Evolutionary conservation across 179 eudicot genomes (phyloP).

Genomic region (Pouteria campechiana): DNA sequence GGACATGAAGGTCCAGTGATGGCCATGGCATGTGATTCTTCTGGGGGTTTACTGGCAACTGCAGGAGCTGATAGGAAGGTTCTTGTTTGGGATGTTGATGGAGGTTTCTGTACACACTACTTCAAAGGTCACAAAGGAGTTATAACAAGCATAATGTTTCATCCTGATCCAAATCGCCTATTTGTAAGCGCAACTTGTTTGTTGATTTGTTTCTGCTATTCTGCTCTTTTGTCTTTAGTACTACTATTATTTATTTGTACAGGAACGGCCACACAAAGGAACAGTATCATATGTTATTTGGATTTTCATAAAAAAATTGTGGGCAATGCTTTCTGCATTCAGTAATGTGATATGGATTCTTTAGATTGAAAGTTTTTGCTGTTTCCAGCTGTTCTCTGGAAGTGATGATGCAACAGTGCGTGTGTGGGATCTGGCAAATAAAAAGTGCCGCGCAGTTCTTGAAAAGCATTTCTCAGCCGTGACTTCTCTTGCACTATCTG

Average conservation of each 20-base stretch:
- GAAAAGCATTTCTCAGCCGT: conserved; percentile 84
- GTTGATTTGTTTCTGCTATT: not conserved
- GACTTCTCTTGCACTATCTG: conserved; percentile 68
- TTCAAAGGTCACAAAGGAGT: conserved; percentile 90
- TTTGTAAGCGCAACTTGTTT: conserved; percentile 36
- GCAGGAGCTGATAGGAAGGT: conserved; percentile 93
- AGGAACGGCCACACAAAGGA: no score
- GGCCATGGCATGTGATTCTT: conserved; percentile 88
- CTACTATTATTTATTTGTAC: no score
- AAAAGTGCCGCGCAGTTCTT: conserved; percentile 62
- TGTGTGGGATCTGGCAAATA: conserved; percentile 77
- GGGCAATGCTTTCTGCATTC: not conserved
- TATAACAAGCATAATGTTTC: conserved; percentile 68
- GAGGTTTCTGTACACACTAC: conserved; percentile 84
- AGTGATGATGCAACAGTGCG: conserved; percentile 75
- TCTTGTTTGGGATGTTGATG: conserved; percentile 92
- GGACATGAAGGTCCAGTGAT: conserved; percentile 92
- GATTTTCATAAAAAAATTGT: not conserved
- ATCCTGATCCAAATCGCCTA: conserved; percentile 66
- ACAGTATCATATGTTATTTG: no score
- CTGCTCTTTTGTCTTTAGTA: not conserved
- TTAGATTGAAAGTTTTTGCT: not conserved
- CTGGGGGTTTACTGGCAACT: conserved; percentile 91
- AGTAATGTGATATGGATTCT: not conserved
- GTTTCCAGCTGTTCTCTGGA: conserved; percentile 68